Evolutionary conservation across 2,329 filamentous ascomycete species (phyloP).

Genomic region (Arthrocladium fulminans): DNA sequence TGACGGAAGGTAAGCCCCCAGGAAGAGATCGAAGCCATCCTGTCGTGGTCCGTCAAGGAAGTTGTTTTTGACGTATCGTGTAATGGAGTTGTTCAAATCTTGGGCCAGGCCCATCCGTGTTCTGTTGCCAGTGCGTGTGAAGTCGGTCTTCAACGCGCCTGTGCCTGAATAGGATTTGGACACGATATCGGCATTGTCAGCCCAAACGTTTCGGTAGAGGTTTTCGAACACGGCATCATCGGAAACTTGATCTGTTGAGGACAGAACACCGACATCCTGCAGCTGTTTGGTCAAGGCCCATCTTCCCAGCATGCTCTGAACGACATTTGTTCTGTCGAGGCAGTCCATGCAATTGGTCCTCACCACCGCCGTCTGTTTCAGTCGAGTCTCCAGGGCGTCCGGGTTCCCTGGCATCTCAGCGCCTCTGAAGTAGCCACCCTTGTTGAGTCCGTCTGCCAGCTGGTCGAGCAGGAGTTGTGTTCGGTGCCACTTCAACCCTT

Average conservation of each 20-base stretch:
- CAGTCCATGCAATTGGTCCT: slow-evolving; percentile 99
- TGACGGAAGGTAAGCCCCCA: slow-evolving; percentile 73
- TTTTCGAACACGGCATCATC: slow-evolving; percentile 77
- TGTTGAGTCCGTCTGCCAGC: slow-evolving; percentile 63
- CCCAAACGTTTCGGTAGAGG: slow-evolving; percentile 95
- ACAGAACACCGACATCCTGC: slow-evolving; percentile 69
- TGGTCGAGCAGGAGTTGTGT: slow-evolving; percentile 79
- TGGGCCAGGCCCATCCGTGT: slow-evolving; percentile 78
- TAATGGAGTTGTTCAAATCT: slow-evolving; percentile 79
- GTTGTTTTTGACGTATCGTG: slow-evolving; percentile 87
- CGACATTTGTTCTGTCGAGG: slow-evolving; percentile 91
- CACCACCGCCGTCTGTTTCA: slow-evolving; percentile 78
- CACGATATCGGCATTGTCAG: slow-evolving; percentile 94
- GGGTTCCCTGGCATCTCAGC: slow-evolving; percentile 71
- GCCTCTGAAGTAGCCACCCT: slow-evolving; percentile 86
- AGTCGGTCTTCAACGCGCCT: slow-evolving; percentile 94
- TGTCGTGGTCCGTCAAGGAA: slow-evolving; percentile 89
- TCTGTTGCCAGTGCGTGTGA: slow-evolving; percentile 84
- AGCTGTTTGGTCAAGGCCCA: slow-evolving; percentile 85
- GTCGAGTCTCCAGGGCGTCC: slow-evolving; percentile 69
- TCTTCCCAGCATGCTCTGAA: slow-evolving; percentile 92
- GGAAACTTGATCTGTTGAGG: slow-evolving; percentile 65
- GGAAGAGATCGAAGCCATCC: slow-evolving; percentile 90
- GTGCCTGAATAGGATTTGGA: slow-evolving; percentile 90
- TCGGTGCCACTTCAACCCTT: slow-evolving; percentile 86